Conservation (phyloP, 176 grass and related monocot species). For the Aechmea fasciata region DNA sequence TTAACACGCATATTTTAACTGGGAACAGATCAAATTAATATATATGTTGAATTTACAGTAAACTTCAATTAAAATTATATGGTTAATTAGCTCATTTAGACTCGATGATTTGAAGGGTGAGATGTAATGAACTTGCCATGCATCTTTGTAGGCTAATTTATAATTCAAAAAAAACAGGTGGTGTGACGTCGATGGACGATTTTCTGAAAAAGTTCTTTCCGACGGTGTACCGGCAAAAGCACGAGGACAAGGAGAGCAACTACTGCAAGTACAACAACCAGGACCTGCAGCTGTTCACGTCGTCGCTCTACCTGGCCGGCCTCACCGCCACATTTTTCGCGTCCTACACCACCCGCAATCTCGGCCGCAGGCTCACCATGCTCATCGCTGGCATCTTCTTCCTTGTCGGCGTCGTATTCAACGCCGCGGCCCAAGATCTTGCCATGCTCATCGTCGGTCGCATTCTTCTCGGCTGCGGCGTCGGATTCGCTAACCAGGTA, state of each 20-base stretch:
- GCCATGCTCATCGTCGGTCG: conserved; percentile 55
- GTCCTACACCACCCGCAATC: conserved; percentile 78
- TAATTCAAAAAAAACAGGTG: conserved; percentile 46
- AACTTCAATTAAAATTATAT: too few relatives aligned
- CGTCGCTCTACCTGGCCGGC: conserved; percentile 82
- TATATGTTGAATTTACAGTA: too few relatives aligned
- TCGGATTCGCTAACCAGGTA: conserved; percentile 91
- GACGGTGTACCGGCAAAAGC: conserved; percentile 49
- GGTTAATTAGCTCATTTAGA: too few relatives aligned
- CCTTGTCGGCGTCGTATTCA: conserved; percentile 69
- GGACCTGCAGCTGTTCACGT: conserved; percentile 73
- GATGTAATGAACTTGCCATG: too few relatives aligned
- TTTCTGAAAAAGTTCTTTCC: conserved; percentile 75
- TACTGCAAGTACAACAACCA: conserved; percentile 98
- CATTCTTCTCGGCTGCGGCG: conserved; percentile 33
- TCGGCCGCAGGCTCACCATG: conserved; percentile 79
- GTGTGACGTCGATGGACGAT: conserved; percentile 71
- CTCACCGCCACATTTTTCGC: conserved; percentile 81
- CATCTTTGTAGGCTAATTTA: too few relatives aligned
- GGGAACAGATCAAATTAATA: too few relatives aligned
- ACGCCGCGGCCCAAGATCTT: conserved; percentile 60
- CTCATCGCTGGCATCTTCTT: conserved; percentile 76
- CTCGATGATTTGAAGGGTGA: too few relatives aligned
- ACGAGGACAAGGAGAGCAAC: conserved; percentile 72
- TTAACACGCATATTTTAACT: too few relatives aligned